Conservation (phyloP, 2,329 filamentous ascomycete species). For the Penicillium sp. region DNA sequence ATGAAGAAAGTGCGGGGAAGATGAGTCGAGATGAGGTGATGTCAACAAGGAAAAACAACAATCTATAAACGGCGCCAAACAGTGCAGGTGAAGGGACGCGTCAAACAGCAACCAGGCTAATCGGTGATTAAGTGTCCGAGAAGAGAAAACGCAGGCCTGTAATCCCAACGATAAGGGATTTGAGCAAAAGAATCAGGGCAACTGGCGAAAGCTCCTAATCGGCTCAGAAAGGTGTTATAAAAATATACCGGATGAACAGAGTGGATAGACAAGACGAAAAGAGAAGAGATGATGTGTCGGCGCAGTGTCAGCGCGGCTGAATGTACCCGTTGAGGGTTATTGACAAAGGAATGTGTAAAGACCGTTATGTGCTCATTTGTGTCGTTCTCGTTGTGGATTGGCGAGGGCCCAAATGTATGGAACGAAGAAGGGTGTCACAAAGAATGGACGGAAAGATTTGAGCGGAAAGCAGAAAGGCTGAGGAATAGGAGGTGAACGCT, state of each 20-base stretch:
- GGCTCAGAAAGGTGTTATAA: constrained; percentile 13
- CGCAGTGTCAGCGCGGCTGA: constrained; percentile 23
- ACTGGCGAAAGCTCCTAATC: constrained; percentile 3
- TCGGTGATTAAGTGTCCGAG: constrained; percentile 24
- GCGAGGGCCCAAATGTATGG: constrained; percentile 16
- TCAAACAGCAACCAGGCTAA: constrained; percentile 30
- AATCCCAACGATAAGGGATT: constrained; percentile 18
- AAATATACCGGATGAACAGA: constrained; percentile 25
- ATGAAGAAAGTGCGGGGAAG: constrained; percentile 4
- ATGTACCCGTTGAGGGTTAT: constrained; percentile 24
- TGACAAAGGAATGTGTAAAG: constrained; percentile 34
- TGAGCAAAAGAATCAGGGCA: constrained; percentile 13
- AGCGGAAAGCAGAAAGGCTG: constrained; percentile 6
- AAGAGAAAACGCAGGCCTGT: constrained; percentile 22
- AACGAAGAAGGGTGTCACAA: constrained; percentile 21
- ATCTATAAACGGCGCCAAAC: constrained; percentile 25
- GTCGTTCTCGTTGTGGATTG: constrained; percentile 29
- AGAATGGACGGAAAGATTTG: constrained; percentile 16
- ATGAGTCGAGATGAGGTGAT: constrained; percentile 1
- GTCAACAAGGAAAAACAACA: constrained; percentile 15
- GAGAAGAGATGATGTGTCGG: constrained; percentile 22
- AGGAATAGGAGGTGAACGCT: constrained; percentile 25
- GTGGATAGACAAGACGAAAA: constrained; percentile 22
- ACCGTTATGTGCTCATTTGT: constrained; percentile 42
- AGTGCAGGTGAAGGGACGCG: constrained; percentile 10